A percentile compares a stretch with the other conserved stretches of the same genome.
phyloP scores from a whole-genome alignment of 2,329 filamentous ascomycete genomes.

The Akanthomyces lecanii region DNA sequence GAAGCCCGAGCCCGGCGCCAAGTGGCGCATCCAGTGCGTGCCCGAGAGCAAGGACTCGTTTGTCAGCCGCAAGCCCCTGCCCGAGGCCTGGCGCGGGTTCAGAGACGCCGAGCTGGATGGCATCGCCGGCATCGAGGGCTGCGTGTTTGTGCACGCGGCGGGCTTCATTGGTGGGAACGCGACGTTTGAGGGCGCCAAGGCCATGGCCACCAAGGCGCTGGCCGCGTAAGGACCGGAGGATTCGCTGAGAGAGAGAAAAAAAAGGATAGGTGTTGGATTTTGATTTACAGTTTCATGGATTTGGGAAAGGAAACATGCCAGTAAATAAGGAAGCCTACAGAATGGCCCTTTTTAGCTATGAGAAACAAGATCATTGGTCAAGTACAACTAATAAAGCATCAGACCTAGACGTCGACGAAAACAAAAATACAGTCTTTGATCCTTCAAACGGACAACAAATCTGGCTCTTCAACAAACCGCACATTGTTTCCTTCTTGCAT shows the following conservation, averaged over 20 bases:
- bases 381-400: background rate
- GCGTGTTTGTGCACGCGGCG: conserved; percentile 88
- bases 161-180: conserved; percentile 96
- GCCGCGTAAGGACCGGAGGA: conserved; percentile 31
- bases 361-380: conserved; percentile 1
- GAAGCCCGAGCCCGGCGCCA: conserved; percentile 66
- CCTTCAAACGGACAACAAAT: background rate
- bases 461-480: background rate
- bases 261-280: background rate
- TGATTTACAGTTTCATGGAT: background rate
- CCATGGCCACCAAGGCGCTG: conserved; percentile 77
- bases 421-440: background rate
- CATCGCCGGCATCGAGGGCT: conserved; percentile 63
- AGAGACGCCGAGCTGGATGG: conserved; percentile 80
- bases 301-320: background rate
- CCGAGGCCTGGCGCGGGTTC: conserved; percentile 87
- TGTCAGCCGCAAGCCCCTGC: conserved; percentile 84
- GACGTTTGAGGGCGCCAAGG: conserved; percentile 80
- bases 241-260: background rate
- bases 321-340: background rate
- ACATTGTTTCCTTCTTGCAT: background rate
- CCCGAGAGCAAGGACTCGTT: conserved; percentile 81
- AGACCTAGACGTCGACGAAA: background rate
- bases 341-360: background rate
- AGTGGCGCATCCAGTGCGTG: conserved; percentile 95